Evolutionary conservation across 2,329 filamentous ascomycete species (phyloP), one percentile per base, ranked within the genome.

Genomic region (Penicillium sp.): DNA sequence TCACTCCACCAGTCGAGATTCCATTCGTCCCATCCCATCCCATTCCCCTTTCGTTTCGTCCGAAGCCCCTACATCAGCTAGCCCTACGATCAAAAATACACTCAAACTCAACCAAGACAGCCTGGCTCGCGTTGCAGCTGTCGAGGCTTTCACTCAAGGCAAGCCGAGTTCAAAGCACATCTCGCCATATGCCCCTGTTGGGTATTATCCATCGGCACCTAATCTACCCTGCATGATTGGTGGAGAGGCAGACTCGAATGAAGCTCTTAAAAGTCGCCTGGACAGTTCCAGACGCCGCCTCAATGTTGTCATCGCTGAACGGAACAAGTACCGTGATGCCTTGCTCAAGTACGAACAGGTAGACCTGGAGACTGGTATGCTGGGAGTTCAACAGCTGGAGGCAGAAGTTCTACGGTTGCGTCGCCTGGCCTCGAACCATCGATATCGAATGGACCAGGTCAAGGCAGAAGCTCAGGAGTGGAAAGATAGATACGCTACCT

Each of bases 131-230:
- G 12, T 58, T 44, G 42, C 40, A 33, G 51, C 51, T 49, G 17
- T 50, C 24, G 51, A 56, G 47, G 55, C 55, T 15, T 55, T 55
- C 8, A 10, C 28, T 30, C 42, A 49, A 37, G 42, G 28, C 42
- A 38, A 37, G 40, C 49, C 51, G 17, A 26, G 22, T 22, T 13
- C 50, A 15, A n/a, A 40, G 42, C 42, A 55, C 35, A 50, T 55
- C 37, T 77, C 75, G 0, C 76, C 76, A 8, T 78, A 77, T 60
- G 71, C 72, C 1, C 62, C 63, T 10, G 54, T 76, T 26, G 72
- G 69, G 2, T 75, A 75, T 54, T 62, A 73, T 49, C 72, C 72
- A 33, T 77, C 75, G 5, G 61, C 73, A 10, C 74, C 75, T 4
- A 60, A 37, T 3, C 51, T 74, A 26, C 73, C 77, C 53, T 42